Evolutionary conservation across 2,329 filamentous ascomycete species (phyloP).

Genomic region (Cryphonectria carpinicola): DNA sequence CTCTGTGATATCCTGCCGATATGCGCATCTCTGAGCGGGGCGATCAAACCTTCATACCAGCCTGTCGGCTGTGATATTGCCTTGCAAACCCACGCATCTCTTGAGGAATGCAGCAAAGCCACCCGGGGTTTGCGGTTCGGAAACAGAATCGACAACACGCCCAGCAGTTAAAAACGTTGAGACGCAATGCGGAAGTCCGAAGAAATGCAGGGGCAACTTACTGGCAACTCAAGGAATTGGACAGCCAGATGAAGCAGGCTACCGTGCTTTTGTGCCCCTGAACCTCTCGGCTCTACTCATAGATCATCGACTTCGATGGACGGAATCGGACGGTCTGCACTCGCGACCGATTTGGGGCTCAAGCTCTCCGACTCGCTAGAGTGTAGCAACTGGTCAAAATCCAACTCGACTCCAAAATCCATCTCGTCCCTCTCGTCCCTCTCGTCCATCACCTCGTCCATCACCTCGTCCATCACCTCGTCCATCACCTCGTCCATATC

Average conservation of each 20-base stretch:
- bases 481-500: neutral
- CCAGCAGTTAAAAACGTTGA: neutral
- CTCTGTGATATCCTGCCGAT: neutral
- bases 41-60: neutral
- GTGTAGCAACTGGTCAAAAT: neutral
- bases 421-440: neutral
- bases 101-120: neutral
- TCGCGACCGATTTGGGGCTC: neutral
- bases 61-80: neutral
- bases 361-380: neutral
- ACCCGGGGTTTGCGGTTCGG: neutral
- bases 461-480: neutral
- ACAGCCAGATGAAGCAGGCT: neutral
- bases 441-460: neutral
- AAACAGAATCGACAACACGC: neutral
- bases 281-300: neutral
- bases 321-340: neutral
- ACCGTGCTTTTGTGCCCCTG: neutral
- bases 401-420: neutral
- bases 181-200: neutral
- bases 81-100: neutral
- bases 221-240: neutral
- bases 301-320: neutral
- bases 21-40: neutral
- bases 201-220: neutral